Percentiles rank a stretch among this genome's conserved stretches.
These are phyloP conservation scores for Phytophthora citrophthora DNA, from an alignment of 352 stramenopile genomes.

Conservation along the genomic window DNA sequence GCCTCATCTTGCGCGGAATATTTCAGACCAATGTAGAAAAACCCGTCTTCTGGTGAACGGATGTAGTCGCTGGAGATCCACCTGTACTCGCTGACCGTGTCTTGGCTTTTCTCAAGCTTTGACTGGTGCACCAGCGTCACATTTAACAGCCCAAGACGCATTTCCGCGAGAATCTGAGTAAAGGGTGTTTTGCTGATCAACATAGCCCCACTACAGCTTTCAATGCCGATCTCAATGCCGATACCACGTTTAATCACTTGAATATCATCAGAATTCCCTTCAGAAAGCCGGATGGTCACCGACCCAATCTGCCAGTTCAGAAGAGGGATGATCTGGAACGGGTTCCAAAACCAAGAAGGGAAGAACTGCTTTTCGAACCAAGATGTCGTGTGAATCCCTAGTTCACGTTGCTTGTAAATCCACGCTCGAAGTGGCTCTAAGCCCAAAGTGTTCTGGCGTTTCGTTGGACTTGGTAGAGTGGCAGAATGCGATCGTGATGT, in stretches of 20 bases:
- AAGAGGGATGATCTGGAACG: slow-evolving; percentile 38
- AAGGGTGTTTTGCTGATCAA: slow-evolving; percentile 41
- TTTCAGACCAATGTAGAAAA: slow-evolving; percentile 73
- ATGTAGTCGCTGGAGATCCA: slow-evolving; percentile 75
- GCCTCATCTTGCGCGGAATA: slow-evolving; percentile 39
- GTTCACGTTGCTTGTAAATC: slow-evolving; percentile 30
- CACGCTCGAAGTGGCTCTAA: slow-evolving; percentile 31
- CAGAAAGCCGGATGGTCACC: slow-evolving; percentile 48
- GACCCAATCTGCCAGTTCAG: slow-evolving; percentile 68
- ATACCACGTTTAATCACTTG: slow-evolving; percentile 21
- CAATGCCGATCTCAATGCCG: slow-evolving; percentile 51
- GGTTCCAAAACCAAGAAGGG: slow-evolving; percentile 25
- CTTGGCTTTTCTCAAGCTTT: slow-evolving; percentile 3
- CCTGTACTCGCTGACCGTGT: slow-evolving; percentile 37
- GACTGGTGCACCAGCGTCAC: slow-evolving; percentile 43
- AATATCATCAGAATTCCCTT: slow-evolving; percentile 25
- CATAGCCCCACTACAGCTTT: slow-evolving; percentile 53
- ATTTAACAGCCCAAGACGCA: slow-evolving; percentile 59
- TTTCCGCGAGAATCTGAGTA: slow-evolving; percentile 57
- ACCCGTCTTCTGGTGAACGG: slow-evolving; percentile 63
- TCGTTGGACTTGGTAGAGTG: slow-evolving; percentile 29
- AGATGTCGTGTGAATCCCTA: slow-evolving; percentile 16
- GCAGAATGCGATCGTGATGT: slow-evolving; percentile 23
- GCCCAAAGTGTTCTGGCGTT: slow-evolving; percentile 12
- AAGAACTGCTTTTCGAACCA: slow-evolving; percentile 41